Base-by-base conservation (phyloP, 345 rosid species). In the Eucalyptus sp. region DNA sequence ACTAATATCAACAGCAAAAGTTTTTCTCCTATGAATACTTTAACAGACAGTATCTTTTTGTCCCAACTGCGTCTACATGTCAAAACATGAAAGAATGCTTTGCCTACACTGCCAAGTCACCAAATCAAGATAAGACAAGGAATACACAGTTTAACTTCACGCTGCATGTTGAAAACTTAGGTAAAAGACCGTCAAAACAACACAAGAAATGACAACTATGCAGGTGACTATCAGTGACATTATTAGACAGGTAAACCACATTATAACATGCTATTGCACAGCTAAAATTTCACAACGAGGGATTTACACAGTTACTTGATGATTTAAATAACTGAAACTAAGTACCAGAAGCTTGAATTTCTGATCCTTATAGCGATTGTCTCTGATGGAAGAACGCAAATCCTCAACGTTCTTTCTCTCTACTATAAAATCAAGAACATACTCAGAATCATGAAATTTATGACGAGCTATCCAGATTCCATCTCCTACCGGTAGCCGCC, bases 381-480 rank as follows among this genome's bases (percentile, higher is more conserved):
- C 99, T 90, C 96, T 92, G 81, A 97, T 97, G 56, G 99, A 96
- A 33, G 94, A 94, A 60, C 98, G 96, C 91, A 97, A 89, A 89
- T 97, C 99, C 90, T 94, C 96, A 89, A 96, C 92, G 7, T 94
- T 96, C 94, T 97, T 96, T 94, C 99, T 94, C 93, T 97, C 99
- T 87, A 97, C 98, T 90, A 97, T 94, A 91, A 96, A 96, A 93
- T 97, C 99, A 76, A 96, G 96, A 92, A 96, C 97, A 92, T 96
- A 96, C 88, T 97, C 99, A 64, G 88, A 89, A 86, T 71, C 88
- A 84, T 90, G 89, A 91, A 90, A 91, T 86, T 95, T 97, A 89
- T 97, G 98, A 90, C 94, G 94, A 89, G 99, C 98, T 87, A 98
- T 93, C 99, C 99, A 97, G 88, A 96, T 95, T 90, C 95, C 97